A percentile compares a stretch with the other conserved stretches of the same genome.
These are phyloP conservation scores for Artemisia annua DNA, from an alignment of 129 eudicot genomes.

Conservation along the genomic window DNA sequence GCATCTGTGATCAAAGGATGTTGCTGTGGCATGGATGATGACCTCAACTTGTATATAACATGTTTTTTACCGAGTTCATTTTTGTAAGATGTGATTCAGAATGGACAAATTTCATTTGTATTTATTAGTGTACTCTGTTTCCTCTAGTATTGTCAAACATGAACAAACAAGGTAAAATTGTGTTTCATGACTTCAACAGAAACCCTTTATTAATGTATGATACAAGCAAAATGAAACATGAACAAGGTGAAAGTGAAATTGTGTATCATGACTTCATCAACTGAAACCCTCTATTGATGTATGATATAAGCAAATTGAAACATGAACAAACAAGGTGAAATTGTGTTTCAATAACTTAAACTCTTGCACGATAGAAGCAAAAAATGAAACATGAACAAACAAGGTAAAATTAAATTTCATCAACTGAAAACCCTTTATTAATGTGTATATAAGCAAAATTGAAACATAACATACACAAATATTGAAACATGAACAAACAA, in stretches of 20 bases:
- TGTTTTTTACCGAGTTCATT: background rate
- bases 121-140: background rate
- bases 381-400: background rate
- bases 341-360: no score
- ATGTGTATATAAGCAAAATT: no score
- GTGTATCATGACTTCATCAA: no score
- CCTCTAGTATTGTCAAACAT: background rate
- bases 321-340: no score
- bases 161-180: no score
- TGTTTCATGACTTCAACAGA: background rate
- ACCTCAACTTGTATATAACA: background rate
- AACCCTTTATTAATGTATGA: background rate
- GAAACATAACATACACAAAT: background rate
- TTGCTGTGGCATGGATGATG: background rate
- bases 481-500: no score
- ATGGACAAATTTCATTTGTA: background rate
- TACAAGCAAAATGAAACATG: no score
- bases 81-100: background rate
- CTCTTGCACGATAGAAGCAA: no score
- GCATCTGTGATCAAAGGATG: slow-evolving; percentile 11
- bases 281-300: no score
- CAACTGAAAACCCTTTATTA: no score
- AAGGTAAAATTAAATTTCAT: background rate
- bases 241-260: no score
- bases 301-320: no score